Evolutionary conservation across 2,329 filamentous ascomycete genomes (phyloP).

Genomic region (Pseudogymnoascus sp.): DNA sequence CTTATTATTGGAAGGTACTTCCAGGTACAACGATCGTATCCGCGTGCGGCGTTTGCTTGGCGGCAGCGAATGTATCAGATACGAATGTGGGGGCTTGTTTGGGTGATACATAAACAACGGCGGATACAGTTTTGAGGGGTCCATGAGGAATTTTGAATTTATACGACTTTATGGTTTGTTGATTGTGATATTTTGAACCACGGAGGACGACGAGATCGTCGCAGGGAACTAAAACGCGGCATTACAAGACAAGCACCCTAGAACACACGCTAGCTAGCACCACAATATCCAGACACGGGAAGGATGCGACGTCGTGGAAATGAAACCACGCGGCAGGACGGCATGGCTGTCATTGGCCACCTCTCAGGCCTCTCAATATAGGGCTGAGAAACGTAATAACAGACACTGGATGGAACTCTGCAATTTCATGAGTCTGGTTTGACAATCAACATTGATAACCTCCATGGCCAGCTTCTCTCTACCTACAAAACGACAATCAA

Average conservation of each 20-base stretch:
- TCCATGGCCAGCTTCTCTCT: neutral
- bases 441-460: neutral
- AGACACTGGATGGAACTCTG: neutral
- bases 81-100: neutral
- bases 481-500: neutral
- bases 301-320: conserved; percentile 1
- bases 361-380: neutral
- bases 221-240: neutral
- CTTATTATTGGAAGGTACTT: conserved; percentile 7
- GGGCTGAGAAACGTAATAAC: neutral
- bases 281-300: neutral
- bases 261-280: neutral
- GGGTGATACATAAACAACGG: neutral
- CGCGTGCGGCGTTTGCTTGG: conserved; percentile 3
- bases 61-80: neutral
- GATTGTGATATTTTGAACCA: neutral
- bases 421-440: neutral
- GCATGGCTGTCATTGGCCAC: conserved; percentile 1
- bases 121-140: neutral
- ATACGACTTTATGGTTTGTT: neutral
- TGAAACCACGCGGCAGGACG: neutral
- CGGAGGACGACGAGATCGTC: neutral
- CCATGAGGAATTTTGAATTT: neutral
- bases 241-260: neutral
- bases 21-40: neutral